These are phyloP conservation scores for Aspergillus heteromorphus DNA, from an alignment of 495 filamentous ascomycete species.

Conservation along the genomic window DNA sequence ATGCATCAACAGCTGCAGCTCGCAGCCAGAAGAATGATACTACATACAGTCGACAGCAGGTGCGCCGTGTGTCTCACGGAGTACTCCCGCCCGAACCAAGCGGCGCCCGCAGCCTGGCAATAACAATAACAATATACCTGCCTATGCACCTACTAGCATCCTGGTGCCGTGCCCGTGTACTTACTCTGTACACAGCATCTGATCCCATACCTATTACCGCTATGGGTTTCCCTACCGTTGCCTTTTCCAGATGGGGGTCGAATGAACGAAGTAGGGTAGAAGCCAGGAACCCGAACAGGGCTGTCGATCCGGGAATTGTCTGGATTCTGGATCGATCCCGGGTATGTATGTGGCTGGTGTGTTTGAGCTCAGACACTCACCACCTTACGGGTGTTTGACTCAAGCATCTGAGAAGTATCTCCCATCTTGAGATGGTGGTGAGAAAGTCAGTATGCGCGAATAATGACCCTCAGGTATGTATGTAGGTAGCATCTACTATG, in stretches of 20 bases:
- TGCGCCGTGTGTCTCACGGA: neutral
- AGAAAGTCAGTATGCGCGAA: neutral
- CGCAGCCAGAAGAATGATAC: neutral
- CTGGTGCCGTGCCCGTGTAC: conserved; percentile 8
- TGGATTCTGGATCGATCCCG: neutral
- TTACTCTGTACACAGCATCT: conserved; percentile 3
- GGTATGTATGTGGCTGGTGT: neutral
- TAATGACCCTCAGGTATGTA: conserved; percentile 1
- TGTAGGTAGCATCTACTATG: neutral
- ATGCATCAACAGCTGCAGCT: conserved; percentile 3
- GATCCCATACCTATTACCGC: neutral
- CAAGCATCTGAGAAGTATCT: neutral
- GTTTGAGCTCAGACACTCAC: neutral
- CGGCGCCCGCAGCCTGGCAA: neutral
- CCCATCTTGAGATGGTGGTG: neutral
- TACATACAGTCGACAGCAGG: neutral
- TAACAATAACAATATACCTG: no score
- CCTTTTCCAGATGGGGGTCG: neutral
- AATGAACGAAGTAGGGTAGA: neutral
- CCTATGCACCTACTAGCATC: no score
- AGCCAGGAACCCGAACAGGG: neutral
- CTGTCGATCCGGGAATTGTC: neutral
- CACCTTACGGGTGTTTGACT: neutral
- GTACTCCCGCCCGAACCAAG: conserved; percentile 1
- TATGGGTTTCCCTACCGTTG: neutral